Evolutionary conservation across 2,329 filamentous ascomycete genomes (phyloP).

Genomic region (Scleromitrula shiraiana): DNA sequence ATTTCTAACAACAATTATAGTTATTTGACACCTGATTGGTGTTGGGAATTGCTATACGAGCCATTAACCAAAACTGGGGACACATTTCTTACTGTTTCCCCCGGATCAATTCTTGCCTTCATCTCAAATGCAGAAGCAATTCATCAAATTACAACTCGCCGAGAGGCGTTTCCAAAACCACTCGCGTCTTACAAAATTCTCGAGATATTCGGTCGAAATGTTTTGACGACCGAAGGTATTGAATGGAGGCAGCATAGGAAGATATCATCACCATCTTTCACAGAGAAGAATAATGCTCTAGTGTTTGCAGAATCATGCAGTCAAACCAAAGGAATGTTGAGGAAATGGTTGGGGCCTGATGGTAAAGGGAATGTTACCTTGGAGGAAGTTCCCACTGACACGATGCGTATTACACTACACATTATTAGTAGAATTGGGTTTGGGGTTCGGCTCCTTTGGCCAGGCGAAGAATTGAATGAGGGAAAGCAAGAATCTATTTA

Average conservation of each 20-base stretch:
- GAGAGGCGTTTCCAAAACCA: constrained; percentile 66
- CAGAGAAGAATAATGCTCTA: constrained; percentile 64
- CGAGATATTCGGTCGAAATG: constrained; percentile 62
- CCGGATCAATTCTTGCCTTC: constrained; percentile 43
- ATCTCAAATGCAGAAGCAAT: constrained; percentile 44
- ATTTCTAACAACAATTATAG: constrained; percentile 28
- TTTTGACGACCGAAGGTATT: constrained; percentile 61
- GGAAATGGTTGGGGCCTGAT: constrained; percentile 44
- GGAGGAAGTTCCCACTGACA: constrained; percentile 50
- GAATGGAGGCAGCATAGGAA: constrained; percentile 68
- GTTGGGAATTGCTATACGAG: constrained; percentile 46
- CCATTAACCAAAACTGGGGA: constrained; percentile 55
- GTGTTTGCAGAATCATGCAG: constrained; percentile 56
- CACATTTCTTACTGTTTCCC: constrained; percentile 56
- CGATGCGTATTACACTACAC: constrained; percentile 54
- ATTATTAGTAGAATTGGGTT: constrained; percentile 66
- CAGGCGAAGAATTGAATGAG: constrained; percentile 46
- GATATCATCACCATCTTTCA: constrained; percentile 63
- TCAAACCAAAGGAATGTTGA: constrained; percentile 56
- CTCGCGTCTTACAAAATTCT: constrained; percentile 50
- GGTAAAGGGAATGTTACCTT: constrained; percentile 36
- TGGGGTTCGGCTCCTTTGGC: constrained; percentile 52
- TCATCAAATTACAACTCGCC: constrained; percentile 54
- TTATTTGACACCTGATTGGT: constrained; percentile 51
- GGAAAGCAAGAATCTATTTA: constrained; percentile 39